Percentiles rank a stretch among this genome's conserved stretches.
phyloP scores from a whole-genome alignment of 1,284 basidiomycete species.

The Boletus subluridellus region DNA sequence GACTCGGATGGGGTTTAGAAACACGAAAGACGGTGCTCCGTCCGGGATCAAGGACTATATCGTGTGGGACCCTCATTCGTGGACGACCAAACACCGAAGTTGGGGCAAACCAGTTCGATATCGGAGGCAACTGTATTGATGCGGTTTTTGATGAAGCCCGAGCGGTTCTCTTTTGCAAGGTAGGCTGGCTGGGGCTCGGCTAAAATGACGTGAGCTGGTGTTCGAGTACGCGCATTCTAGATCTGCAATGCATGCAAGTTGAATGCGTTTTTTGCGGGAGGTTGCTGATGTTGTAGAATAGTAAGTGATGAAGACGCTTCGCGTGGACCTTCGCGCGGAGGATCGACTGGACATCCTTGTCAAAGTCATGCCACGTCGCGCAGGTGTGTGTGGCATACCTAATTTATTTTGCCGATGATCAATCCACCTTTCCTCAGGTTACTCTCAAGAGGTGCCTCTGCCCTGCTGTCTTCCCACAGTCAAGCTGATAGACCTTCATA shows the following conservation, averaged over 20 bases:
- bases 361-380: constrained; percentile 81
- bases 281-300: constrained; percentile 26
- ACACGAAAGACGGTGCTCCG: too few species aligned
- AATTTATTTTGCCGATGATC: background rate
- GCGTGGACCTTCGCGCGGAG: constrained; percentile 59
- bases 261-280: constrained; percentile 26
- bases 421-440: constrained; percentile 39
- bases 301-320: constrained; percentile 50
- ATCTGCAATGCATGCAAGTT: constrained; percentile 80
- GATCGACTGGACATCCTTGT: constrained; percentile 75
- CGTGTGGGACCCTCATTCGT: constrained; percentile 74
- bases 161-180: constrained; percentile 47
- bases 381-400: constrained; percentile 47
- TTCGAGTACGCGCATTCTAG: constrained; percentile 36
- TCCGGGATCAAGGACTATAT: constrained; percentile 62
- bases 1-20: too few species aligned
- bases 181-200: background rate
- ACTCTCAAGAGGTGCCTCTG: constrained; percentile 48
- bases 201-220: background rate
- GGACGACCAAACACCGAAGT: constrained; percentile 55
- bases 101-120: constrained; percentile 63
- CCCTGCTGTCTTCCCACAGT: background rate
- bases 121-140: constrained; percentile 74
- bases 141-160: constrained; percentile 76
- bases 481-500: constrained; percentile 31